Percentiles rank a stretch among this genome's conserved stretches.
Conservation (phyloP, 1,284 basidiomycete genomes). For the Malassezia sp. region DNA sequence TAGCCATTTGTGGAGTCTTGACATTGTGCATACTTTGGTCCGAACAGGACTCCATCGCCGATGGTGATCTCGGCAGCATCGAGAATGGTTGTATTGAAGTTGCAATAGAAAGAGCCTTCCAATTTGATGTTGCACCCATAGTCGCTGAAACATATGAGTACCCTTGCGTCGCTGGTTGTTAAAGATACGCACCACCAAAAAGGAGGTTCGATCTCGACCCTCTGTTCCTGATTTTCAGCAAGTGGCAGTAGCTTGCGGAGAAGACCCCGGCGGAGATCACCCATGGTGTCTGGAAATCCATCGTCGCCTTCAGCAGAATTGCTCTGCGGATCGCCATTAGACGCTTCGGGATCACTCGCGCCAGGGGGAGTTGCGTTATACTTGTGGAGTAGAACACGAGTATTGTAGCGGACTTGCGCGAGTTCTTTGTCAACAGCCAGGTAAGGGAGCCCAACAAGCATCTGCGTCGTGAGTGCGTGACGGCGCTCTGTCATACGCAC, state of each 20-base stretch:
- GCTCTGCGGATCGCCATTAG: too few relatives aligned
- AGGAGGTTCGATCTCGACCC: slow-evolving; percentile 23
- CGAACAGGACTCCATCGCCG: slow-evolving; percentile 22
- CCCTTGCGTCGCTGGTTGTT: too few relatives aligned
- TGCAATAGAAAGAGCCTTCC: slow-evolving; percentile 24
- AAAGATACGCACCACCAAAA: slow-evolving; percentile 15
- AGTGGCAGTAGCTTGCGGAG: slow-evolving; percentile 18
- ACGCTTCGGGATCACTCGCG: too few relatives aligned
- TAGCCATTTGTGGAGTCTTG: neutral
- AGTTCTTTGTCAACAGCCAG: slow-evolving; percentile 6
- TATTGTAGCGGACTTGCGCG: neutral
- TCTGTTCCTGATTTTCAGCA: neutral
- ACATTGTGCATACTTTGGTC: slow-evolving; percentile 15
- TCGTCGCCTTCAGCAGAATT: neutral
- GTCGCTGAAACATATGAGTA: slow-evolving; percentile 13
- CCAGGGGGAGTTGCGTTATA: slow-evolving; percentile 7
- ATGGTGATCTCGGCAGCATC: slow-evolving; percentile 23
- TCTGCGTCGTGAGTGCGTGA: neutral
- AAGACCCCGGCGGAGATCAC: slow-evolving; percentile 13
- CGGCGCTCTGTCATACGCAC: too few relatives aligned
- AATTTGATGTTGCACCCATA: slow-evolving; percentile 27
- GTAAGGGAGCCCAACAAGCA: slow-evolving; percentile 6
- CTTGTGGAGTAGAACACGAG: slow-evolving; percentile 1
- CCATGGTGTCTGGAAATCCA: slow-evolving; percentile 5
- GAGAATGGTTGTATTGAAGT: slow-evolving; percentile 23